Conservation (phyloP, 768 basidiomycete genomes). For the Sporobolomyces phaffii region DNA sequence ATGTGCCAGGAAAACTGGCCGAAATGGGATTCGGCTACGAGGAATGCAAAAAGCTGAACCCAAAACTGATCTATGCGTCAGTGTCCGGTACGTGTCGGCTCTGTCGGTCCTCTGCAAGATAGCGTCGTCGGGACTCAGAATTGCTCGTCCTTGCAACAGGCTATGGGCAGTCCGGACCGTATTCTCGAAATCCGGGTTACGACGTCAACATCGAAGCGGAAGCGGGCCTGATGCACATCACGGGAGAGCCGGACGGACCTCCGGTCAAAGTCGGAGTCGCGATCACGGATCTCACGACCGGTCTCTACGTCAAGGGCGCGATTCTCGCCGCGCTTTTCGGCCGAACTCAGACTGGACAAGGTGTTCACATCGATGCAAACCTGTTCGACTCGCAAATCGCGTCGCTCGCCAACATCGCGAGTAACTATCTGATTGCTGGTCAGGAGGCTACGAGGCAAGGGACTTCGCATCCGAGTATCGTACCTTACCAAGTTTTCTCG, state of each 20-base stretch:
- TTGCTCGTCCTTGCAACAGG: slow-evolving; percentile 52
- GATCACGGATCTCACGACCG: slow-evolving; percentile 54
- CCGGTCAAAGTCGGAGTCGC: slow-evolving; percentile 96
- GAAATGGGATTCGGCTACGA: slow-evolving; percentile 81
- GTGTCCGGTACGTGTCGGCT: slow-evolving; percentile 63
- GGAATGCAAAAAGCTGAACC: slow-evolving; percentile 69
- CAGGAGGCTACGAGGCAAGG: slow-evolving; percentile 77
- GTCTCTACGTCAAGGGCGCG: slow-evolving; percentile 80
- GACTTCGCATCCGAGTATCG: slow-evolving; percentile 89
- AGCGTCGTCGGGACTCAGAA: too few relatives aligned
- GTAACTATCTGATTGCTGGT: slow-evolving; percentile 82
- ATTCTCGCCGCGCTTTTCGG: slow-evolving; percentile 85
- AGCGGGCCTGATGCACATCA: slow-evolving; percentile 63
- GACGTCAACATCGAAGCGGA: slow-evolving; percentile 63
- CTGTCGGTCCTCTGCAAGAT: not conserved
- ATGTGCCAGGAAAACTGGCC: slow-evolving; percentile 61
- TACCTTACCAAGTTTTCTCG: slow-evolving; percentile 55
- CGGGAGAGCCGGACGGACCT: slow-evolving; percentile 76
- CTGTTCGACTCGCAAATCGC: slow-evolving; percentile 87
- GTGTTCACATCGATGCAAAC: slow-evolving; percentile 86
- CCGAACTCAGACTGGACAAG: slow-evolving; percentile 73
- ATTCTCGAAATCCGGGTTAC: slow-evolving; percentile 64
- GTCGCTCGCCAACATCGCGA: slow-evolving; percentile 83
- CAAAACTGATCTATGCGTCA: slow-evolving; percentile 74
- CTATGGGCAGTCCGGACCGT: slow-evolving; percentile 86